Evolutionary conservation across 1,284 basidiomycete species (phyloP).

Genomic region (Singerocomus rubriflavus): DNA sequence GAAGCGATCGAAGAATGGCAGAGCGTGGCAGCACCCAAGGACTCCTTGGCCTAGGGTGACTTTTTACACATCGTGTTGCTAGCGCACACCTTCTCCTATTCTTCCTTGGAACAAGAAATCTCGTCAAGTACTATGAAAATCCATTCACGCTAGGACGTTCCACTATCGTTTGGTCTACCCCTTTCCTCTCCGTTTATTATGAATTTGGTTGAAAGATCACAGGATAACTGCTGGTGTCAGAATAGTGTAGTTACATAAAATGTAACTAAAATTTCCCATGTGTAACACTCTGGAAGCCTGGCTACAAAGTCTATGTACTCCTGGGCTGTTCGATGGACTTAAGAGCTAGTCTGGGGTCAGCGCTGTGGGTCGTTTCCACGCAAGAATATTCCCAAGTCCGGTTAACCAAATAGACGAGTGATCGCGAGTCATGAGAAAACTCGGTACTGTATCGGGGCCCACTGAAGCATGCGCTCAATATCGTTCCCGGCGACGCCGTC

Average conservation of each 20-base stretch:
- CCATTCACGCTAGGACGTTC: neutral
- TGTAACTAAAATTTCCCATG: too few species aligned
- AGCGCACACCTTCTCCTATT: neutral
- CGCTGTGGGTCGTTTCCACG: too few species aligned
- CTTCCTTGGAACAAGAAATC: neutral
- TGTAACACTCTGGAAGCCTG: too few species aligned
- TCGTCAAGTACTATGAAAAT: neutral
- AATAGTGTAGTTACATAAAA: neutral
- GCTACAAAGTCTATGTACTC: too few species aligned
- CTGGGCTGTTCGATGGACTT: too few species aligned
- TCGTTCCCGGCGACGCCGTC: too few species aligned
- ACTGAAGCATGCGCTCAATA: too few species aligned
- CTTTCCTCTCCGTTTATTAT: neutral
- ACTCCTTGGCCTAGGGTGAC: slow-evolving; percentile 4
- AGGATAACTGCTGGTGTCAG: neutral
- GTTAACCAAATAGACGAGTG: too few species aligned
- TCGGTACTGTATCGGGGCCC: too few species aligned
- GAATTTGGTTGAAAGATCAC: neutral
- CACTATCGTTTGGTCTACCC: neutral
- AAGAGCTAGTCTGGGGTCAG: too few species aligned
- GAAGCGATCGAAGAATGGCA: slow-evolving; percentile 30
- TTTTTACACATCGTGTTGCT: neutral
- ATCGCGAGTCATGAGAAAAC: too few species aligned
- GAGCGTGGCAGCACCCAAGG: slow-evolving; percentile 17
- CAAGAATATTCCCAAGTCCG: too few species aligned